A percentile compares a stretch with the other conserved stretches of the same genome.
phyloP scores from a whole-genome alignment of 192 early-diverging fungal species.

The Entomortierella parvispora region DNA sequence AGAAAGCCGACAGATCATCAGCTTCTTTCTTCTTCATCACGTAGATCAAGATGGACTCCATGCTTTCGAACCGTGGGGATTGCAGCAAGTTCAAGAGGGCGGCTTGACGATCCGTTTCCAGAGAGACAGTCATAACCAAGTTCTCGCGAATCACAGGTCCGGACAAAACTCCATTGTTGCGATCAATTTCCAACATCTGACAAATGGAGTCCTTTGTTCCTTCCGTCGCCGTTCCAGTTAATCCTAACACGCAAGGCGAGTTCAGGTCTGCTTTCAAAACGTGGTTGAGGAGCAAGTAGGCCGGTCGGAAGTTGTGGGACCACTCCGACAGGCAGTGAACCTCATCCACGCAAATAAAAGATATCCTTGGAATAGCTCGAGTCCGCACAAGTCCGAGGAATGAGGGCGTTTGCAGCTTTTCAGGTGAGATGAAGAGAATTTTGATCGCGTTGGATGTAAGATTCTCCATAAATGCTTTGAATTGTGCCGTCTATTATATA shows the following conservation, averaged over 20 bases:
- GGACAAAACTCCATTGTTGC: slow-evolving; percentile 59
- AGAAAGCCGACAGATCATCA: slow-evolving; percentile 72
- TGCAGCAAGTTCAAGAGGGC: slow-evolving; percentile 65
- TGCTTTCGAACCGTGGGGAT: slow-evolving; percentile 57
- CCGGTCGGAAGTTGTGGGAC: slow-evolving; percentile 86
- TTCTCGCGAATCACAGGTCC: slow-evolving; percentile 67
- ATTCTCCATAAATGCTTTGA: slow-evolving; percentile 52
- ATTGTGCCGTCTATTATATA: slow-evolving; percentile 43
- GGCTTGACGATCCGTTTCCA: slow-evolving; percentile 60
- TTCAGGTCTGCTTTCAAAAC: slow-evolving; percentile 59
- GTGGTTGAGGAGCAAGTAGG: slow-evolving; percentile 69
- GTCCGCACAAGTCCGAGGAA: slow-evolving; percentile 64
- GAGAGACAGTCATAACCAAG: slow-evolving; percentile 65
- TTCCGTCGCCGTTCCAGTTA: slow-evolving; percentile 81
- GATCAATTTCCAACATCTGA: slow-evolving; percentile 68
- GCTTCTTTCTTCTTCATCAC: slow-evolving; percentile 70
- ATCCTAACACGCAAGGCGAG: slow-evolving; percentile 65
- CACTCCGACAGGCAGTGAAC: slow-evolving; percentile 88
- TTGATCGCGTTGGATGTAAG: slow-evolving; percentile 63
- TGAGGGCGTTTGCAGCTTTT: slow-evolving; percentile 70
- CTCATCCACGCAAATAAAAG: slow-evolving; percentile 81
- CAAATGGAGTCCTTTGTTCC: slow-evolving; percentile 62
- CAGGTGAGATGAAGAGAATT: slow-evolving; percentile 80
- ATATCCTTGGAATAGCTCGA: slow-evolving; percentile 62
- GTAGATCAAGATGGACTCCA: slow-evolving; percentile 77